Conservation (phyloP, 345 rosid species). For the Pistacia atlantica region DNA sequence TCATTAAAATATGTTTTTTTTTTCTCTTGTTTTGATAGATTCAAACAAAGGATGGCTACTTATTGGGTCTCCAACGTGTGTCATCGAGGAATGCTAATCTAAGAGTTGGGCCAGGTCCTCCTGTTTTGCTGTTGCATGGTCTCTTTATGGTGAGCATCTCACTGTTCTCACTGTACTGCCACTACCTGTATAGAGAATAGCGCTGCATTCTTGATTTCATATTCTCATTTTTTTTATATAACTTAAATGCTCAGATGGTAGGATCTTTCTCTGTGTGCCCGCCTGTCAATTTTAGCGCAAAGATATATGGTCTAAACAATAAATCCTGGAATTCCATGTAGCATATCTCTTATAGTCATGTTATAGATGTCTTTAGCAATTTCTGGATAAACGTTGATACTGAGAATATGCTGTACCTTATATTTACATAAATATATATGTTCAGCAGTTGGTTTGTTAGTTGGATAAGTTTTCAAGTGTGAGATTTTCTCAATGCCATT, state of each 20-base stretch:
- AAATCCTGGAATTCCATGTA: neutral
- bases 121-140: slow-evolving; percentile 90
- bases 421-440: neutral
- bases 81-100: slow-evolving; percentile 43
- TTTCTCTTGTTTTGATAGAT: slow-evolving; percentile 35
- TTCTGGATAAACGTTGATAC: neutral
- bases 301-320: neutral
- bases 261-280: too few species aligned
- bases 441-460: neutral
- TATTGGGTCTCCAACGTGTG: slow-evolving; percentile 80
- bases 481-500: neutral
- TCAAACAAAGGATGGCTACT: slow-evolving; percentile 80
- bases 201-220: too few species aligned
- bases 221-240: too few species aligned
- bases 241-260: too few species aligned
- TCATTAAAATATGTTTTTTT: neutral
- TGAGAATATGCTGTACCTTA: neutral
- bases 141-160: slow-evolving; percentile 71
- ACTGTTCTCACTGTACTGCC: neutral
- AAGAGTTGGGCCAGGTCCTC: slow-evolving; percentile 42
- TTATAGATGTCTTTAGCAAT: neutral
- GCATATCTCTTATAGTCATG: neutral
- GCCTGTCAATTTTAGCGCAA: too few species aligned
- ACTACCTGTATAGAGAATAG: neutral
- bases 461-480: neutral